Evolutionary conservation across 2,329 filamentous ascomycete genomes (phyloP).

Genomic region (Ophioceras dolichostomum): DNA sequence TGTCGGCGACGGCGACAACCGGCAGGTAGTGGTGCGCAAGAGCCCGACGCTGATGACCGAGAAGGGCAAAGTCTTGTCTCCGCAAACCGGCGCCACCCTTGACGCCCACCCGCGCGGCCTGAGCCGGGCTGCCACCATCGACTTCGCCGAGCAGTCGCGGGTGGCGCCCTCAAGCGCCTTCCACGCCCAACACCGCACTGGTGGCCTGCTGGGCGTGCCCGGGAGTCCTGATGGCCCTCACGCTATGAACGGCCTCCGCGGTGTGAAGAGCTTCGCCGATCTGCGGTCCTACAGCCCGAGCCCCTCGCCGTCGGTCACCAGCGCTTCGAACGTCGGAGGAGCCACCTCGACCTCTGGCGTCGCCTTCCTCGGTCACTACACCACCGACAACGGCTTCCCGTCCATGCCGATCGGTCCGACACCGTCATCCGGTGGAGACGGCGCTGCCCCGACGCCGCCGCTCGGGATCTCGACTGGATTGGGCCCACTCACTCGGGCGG

Average conservation of each 20-base stretch:
- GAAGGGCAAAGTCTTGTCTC: neutral
- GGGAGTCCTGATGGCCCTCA: slow-evolving; percentile 55
- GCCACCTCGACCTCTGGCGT: slow-evolving; percentile 47
- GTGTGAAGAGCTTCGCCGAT: slow-evolving; percentile 94
- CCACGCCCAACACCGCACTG: slow-evolving; percentile 65
- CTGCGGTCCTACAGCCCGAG: slow-evolving; percentile 91
- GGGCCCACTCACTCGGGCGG: neutral
- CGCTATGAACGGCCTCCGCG: slow-evolving; percentile 70
- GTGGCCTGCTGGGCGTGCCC: slow-evolving; percentile 69
- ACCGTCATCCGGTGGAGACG: too few species aligned
- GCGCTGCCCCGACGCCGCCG: neutral
- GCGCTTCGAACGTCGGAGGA: slow-evolving; percentile 3
- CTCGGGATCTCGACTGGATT: neutral
- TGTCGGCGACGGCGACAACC: slow-evolving; percentile 73
- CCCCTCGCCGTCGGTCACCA: slow-evolving; percentile 64
- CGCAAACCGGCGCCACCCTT: slow-evolving; percentile 45
- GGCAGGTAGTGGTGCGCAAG: slow-evolving; percentile 85
- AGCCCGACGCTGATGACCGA: slow-evolving; percentile 15
- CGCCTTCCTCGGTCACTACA: slow-evolving; percentile 1
- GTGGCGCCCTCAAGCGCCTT: slow-evolving; percentile 9
- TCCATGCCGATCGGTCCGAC: neutral
- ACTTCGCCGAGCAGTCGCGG: slow-evolving; percentile 63
- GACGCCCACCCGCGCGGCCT: slow-evolving; percentile 75
- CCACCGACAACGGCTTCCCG: neutral
- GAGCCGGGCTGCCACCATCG: slow-evolving; percentile 91